phyloP scores from a whole-genome alignment of 2,329 filamentous ascomycete genomes.

The Verticillium albo-atrum region DNA sequence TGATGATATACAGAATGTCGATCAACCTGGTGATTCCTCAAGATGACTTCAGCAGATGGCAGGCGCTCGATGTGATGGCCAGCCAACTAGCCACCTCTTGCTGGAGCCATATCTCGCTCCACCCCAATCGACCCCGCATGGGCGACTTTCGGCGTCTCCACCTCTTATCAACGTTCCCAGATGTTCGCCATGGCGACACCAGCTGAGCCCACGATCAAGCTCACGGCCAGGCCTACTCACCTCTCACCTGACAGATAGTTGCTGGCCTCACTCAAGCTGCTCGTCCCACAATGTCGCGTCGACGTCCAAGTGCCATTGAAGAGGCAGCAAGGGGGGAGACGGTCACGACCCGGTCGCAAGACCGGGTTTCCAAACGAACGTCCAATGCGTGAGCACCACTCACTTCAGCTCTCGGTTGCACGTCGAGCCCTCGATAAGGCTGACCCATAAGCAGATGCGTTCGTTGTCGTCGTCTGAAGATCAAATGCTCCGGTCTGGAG shows the following conservation, averaged over 20 bases:
- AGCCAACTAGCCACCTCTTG: no score
- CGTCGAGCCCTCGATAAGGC: background rate
- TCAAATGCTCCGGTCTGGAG: constrained; percentile 38
- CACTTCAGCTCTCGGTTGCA: background rate
- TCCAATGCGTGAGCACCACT: constrained; percentile 12
- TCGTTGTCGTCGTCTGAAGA: constrained; percentile 40
- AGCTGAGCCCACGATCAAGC: background rate
- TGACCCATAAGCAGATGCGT: constrained; percentile 26
- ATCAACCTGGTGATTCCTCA: no score
- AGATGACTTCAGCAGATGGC: no score
- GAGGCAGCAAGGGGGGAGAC: constrained; percentile 3
- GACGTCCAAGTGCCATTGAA: background rate
- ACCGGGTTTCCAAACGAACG: constrained; percentile 11
- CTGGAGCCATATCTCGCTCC: no score
- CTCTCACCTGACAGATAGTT: background rate
- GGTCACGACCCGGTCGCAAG: constrained; percentile 4
- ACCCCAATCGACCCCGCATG: background rate
- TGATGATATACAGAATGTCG: no score
- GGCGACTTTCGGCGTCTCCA: background rate
- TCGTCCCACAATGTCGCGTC: background rate
- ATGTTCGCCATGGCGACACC: background rate
- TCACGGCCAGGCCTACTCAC: background rate
- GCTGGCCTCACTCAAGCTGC: background rate
- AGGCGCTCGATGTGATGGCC: no score
- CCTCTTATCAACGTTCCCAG: background rate